Base-by-base conservation (phyloP, 495 filamentous ascomycete genomes). In the Talaromyces trachyspermus region DNA sequence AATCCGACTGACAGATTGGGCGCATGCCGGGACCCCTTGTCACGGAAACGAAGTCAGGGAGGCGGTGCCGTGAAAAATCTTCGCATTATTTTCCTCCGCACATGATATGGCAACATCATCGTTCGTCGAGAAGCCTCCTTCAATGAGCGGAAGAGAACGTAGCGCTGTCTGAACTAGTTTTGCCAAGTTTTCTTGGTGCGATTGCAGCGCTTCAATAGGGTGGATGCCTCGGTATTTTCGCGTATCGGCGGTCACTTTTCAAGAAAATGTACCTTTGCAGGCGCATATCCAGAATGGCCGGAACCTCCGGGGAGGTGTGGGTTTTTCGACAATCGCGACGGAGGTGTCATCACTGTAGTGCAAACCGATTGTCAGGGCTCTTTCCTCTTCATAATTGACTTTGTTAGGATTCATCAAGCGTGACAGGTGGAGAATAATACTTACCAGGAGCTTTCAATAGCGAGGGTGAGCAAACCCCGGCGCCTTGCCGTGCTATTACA, bases 21-120 rank as follows among this genome's bases (percentile, higher is more conserved):
- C 75, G 67, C 85, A 98, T 95, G 4, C 92, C 92, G 0, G 92
- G 92, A 0, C 92, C 92, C 36, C 91, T 76, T 2, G 92, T 96
- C 9, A 86, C 89, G 24, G 83, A 78, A 25, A 98, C 65, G 49
- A 97, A 85, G 63, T 95, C 84, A 0, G 89, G 89, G 26, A 74
- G 77, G 33, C 63, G 62, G 39, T 72, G 70, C 11, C 53, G 29
- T 20, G 49, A 2, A 70, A 44, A 6, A 22, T 50, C 15, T 55
- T 58, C 22, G 54, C 54, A 12, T 51, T 35, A 35, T 25, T 49
- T 49, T 18, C 54, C 20, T 15, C 49, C 35, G 8, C 46, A 32
- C 18, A 39, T 37, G n/a, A 47, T n/a, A 60, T 27, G 4, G 44
- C 46, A 40, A 15, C 45, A 48, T 6, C 43, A 7, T 44, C 24